Evolutionary conservation across 441 rosid species (phyloP).

Genomic region (Aquilaria agallochum): DNA sequence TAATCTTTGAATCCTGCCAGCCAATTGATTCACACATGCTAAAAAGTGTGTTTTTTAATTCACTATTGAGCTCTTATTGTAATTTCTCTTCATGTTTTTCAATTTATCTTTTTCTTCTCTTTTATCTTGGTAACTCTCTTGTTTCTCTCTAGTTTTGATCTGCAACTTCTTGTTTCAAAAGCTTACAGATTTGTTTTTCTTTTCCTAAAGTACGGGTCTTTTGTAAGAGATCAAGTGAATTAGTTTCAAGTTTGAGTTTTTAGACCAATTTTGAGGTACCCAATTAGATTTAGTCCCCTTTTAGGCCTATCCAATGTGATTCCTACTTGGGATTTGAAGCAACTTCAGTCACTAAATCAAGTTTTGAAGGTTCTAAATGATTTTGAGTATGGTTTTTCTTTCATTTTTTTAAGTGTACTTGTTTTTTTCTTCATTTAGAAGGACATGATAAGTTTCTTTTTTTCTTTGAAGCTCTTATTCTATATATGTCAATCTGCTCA

Average conservation of each 20-base stretch:
- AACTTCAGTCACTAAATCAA: conserved; percentile 5
- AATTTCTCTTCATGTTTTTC: neutral
- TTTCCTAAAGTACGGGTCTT: neutral
- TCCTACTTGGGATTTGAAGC: conserved; percentile 7
- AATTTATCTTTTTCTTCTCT: conserved; percentile 9
- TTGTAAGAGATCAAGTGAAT: conserved; percentile 14
- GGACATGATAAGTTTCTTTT: neutral
- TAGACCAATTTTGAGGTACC: conserved; percentile 24
- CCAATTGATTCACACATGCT: too few species aligned
- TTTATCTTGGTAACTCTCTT: conserved; percentile 11
- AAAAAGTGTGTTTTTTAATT: too few species aligned
- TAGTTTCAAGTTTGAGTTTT: conserved; percentile 16
- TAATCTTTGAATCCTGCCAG: too few species aligned
- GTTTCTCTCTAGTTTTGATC: neutral
- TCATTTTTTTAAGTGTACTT: neutral
- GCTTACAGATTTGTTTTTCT: too few species aligned
- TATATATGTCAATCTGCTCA: neutral
- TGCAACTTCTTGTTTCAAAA: too few species aligned
- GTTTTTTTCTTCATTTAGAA: neutral
- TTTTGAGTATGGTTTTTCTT: conserved; percentile 21
- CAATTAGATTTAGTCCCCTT: conserved; percentile 22
- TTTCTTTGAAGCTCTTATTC: conserved; percentile 3
- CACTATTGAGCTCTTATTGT: neutral
- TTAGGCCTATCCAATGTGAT: conserved; percentile 11
- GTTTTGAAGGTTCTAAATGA: conserved; percentile 21